phyloP scores from a whole-genome alignment of 2,329 filamentous ascomycete genomes.

The Botryosphaeria dothidea region DNA sequence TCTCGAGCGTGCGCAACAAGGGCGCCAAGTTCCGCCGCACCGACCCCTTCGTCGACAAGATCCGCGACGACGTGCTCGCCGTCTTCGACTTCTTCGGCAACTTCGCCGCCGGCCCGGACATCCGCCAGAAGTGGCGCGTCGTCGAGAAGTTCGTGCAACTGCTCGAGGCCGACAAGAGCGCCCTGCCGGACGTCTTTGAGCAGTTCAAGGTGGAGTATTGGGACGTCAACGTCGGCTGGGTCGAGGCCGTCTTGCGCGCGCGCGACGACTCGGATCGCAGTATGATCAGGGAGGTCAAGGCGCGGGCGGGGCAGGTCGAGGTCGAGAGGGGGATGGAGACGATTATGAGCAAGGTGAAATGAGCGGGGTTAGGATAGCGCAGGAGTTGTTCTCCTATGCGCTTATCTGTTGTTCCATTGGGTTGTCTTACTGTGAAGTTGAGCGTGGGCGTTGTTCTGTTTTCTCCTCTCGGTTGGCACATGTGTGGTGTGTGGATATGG shows the following conservation, averaged over 20 bases:
- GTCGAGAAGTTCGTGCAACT: conserved; percentile 81
- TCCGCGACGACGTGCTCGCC: conserved; percentile 88
- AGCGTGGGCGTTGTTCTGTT: neutral
- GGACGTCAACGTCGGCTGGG: conserved; percentile 94
- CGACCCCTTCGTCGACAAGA: conserved; percentile 89
- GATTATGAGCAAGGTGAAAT: conserved; percentile 92
- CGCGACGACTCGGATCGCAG: conserved; percentile 92
- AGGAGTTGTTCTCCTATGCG: too few relatives aligned
- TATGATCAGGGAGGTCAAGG: conserved; percentile 87
- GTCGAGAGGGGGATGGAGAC: conserved; percentile 82
- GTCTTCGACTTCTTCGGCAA: conserved; percentile 86
- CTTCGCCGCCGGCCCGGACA: conserved; percentile 67
- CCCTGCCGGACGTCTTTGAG: conserved; percentile 76
- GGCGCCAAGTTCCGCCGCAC: conserved; percentile 82
- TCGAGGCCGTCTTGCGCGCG: conserved; percentile 83
- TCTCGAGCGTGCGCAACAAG: conserved; percentile 83
- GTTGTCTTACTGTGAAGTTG: too few relatives aligned
- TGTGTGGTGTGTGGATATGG: neutral
- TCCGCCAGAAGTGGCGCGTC: conserved; percentile 91
- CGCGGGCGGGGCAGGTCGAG: conserved; percentile 80
- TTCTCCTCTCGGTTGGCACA: neutral
- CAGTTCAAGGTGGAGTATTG: conserved; percentile 84
- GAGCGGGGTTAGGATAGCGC: neutral
- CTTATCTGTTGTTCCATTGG: too few relatives aligned
- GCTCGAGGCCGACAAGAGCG: conserved; percentile 72